phyloP scores from a whole-genome alignment of 805 yeast genomes.

The Gaillardinia entomophila region DNA sequence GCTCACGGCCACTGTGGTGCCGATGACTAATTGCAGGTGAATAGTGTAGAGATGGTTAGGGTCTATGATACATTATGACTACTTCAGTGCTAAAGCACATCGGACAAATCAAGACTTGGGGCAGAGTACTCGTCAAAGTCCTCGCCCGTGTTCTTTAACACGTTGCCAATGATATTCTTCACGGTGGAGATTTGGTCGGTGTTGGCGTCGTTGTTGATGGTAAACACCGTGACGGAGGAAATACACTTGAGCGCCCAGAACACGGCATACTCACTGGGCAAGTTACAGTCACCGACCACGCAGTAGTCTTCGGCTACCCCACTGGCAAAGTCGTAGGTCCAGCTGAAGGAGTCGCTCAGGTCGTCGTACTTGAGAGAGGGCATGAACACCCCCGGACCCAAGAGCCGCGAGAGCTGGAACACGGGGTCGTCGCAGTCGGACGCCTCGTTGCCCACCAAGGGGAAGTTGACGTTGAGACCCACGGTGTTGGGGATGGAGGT shows the following conservation, averaged over 20 bases:
- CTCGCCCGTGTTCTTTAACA: constrained; percentile 1
- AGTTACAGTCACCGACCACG: constrained; percentile 36
- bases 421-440: constrained; percentile 8
- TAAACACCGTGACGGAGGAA: constrained; percentile 19
- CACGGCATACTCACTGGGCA: constrained; percentile 39
- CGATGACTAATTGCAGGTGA: too few relatives aligned
- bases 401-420: constrained; percentile 7
- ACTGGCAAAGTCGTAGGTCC: constrained; percentile 6
- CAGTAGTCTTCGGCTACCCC: constrained; percentile 13
- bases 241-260: constrained; percentile 15
- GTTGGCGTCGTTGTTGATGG: constrained; percentile 25
- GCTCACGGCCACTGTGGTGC: too few relatives aligned
- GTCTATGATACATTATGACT: too few relatives aligned
- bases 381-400: constrained; percentile 7
- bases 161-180: constrained; percentile 8
- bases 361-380: constrained; percentile 4
- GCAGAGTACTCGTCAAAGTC: too few relatives aligned
- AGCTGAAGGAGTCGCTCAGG: constrained; percentile 2
- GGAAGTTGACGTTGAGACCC: constrained; percentile 47
- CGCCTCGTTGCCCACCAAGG: constrained; percentile 34
- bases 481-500: constrained; percentile 37
- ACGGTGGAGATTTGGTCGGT: constrained; percentile 9
- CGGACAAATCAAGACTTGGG: too few relatives aligned
- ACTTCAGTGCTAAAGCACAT: too few relatives aligned
- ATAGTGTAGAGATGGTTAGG: too few relatives aligned